Base-by-base conservation (phyloP, 2,329 filamentous ascomycete species). In the Lasiodiplodia citricola region DNA sequence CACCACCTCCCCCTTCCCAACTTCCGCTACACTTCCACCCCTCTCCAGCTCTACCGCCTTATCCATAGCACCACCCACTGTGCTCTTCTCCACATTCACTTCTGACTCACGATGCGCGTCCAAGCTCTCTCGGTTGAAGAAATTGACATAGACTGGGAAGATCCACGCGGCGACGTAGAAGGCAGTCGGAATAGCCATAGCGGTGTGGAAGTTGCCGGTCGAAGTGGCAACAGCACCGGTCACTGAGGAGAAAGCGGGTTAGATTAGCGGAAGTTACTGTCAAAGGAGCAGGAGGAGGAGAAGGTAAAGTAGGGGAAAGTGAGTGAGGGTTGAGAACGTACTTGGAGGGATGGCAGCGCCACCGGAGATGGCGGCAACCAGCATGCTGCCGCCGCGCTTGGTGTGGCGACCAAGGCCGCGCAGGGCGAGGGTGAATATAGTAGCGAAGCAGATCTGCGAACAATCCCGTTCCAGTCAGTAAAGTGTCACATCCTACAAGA, bases 261-360 rank as follows among this genome's bases (percentile, higher is more conserved):
- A 55, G 52, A 13, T 55, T 21, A 21, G 18, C 6, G 50, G 18
- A 21, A 18, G 41, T 25, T n/a, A 25, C 2, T 44, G 16, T 18
- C 41, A 44, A 8, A 18, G 5, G 16, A 10, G 25, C 2, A 23
- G 54, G 2, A 21, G 2, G 28, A 4, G 31, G 31, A 10, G 31
- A 10, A 8, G 31, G 25, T 2, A 28, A 14, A 18, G 16, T 16
- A 4, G n/a, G 1, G 13, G 23, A 5, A 1, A 21, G 56, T 5
- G 1, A n/a, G 37, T 10, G 37, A 0, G 6, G 31, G 2, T 8
- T 10, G 31, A 18, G 3, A 60, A 63, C 58, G 7, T 37, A 75
- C 58, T 74, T 8, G 74, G 74, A 2, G 74, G 74, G 67, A 76
- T 74, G 14, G 74, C 74, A 4, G 74, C 74, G 55, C 74, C 74